Evolutionary conservation across 169 alveolate genomes (phyloP).

Genomic region (Eimeria necatrix): DNA sequence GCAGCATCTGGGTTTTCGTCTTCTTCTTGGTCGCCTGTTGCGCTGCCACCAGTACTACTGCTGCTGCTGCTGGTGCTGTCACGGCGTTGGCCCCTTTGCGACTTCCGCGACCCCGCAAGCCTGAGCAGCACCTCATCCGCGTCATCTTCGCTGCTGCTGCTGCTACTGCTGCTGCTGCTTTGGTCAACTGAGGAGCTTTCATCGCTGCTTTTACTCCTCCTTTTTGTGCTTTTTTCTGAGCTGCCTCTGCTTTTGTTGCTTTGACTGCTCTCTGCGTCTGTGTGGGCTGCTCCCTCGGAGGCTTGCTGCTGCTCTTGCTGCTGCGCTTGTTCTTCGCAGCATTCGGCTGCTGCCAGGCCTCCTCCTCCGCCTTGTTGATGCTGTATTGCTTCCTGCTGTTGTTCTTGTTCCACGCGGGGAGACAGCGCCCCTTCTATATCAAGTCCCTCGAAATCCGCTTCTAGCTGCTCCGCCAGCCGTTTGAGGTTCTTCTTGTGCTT

Average conservation of each 20-base stretch:
- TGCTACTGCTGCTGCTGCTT: constrained; percentile 43
- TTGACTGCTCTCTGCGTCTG: neutral
- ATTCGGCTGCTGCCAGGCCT: neutral
- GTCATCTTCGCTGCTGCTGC: constrained; percentile 40
- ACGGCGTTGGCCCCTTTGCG: neutral
- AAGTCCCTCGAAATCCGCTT: neutral
- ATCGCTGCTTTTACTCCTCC: neutral
- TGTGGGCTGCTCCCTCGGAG: neutral
- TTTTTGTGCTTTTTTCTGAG: neutral
- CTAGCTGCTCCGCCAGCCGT: constrained; percentile 1
- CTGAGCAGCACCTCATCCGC: neutral
- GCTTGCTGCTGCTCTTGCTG: neutral
- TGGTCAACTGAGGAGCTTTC: neutral
- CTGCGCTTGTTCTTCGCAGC: neutral
- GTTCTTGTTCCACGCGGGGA: neutral
- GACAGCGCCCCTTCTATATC: neutral
- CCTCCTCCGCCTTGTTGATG: constrained; percentile 1
- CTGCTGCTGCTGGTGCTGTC: constrained; percentile 22
- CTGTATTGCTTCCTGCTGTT: neutral
- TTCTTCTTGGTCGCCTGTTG: neutral
- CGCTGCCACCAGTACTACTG: neutral
- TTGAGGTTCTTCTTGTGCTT: constrained; percentile 75
- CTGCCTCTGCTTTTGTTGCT: constrained; percentile 9
- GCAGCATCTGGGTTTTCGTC: neutral
- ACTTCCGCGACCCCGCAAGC: neutral